Percentiles rank a stretch among this genome's conserved stretches.
phyloP scores from a whole-genome alignment of 306 rosid genomes.

The Oemleria cerasiformis region DNA sequence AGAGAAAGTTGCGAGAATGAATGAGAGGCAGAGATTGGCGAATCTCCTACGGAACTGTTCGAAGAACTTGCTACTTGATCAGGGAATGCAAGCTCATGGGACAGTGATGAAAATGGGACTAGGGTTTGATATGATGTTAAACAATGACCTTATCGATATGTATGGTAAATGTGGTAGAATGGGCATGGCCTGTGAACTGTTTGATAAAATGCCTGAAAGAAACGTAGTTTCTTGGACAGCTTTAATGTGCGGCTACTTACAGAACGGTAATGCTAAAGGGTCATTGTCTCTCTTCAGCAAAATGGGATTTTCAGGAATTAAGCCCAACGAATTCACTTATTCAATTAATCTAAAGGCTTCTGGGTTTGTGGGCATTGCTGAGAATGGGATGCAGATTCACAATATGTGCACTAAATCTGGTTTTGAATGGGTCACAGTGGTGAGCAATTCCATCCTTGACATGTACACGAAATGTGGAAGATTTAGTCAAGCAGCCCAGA shows the following conservation, averaged over 20 bases:
- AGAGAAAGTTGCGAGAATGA: constrained; percentile 21
- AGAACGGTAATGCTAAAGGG: constrained; percentile 40
- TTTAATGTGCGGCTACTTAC: constrained; percentile 47
- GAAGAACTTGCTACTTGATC: constrained; percentile 30
- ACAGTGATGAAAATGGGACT: constrained; percentile 38
- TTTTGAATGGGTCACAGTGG: constrained; percentile 41
- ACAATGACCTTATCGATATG: constrained; percentile 54
- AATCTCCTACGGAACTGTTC: constrained; percentile 41
- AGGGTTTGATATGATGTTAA: constrained; percentile 42
- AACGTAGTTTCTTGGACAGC: constrained; percentile 46
- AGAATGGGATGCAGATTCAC: constrained; percentile 64
- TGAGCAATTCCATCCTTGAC: constrained; percentile 57
- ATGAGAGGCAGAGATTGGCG: constrained; percentile 34
- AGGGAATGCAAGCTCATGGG: constrained; percentile 51
- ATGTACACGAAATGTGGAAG: constrained; percentile 59
- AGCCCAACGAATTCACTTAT: constrained; percentile 54
- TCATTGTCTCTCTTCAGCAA: constrained; percentile 38
- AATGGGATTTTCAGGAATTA: constrained; percentile 35
- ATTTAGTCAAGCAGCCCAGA: constrained; percentile 38
- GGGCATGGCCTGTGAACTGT: constrained; percentile 33
- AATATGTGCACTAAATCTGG: constrained; percentile 51
- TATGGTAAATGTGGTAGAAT: constrained; percentile 52
- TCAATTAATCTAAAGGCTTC: constrained; percentile 55
- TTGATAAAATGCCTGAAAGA: constrained; percentile 57
- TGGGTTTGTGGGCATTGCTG: constrained; percentile 38